These are phyloP conservation scores for Bryum argenteum DNA, from an alignment of 225 moss, liverwort and hornwort genomes.

Conservation along the genomic window DNA sequence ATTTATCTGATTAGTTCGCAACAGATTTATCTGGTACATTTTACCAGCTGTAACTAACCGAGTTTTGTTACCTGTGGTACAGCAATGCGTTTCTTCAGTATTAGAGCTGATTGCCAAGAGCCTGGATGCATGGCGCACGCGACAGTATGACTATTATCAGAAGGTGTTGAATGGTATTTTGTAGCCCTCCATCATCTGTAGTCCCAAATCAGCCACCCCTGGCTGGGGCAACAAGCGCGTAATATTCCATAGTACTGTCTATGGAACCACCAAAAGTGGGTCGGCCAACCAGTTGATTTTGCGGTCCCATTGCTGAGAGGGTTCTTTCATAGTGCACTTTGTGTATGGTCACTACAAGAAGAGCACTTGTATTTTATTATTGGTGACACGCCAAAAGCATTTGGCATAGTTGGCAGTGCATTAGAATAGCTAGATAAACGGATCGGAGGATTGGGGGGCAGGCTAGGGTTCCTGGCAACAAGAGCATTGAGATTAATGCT, in stretches of 20 bases:
- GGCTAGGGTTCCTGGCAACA: constrained; percentile 38
- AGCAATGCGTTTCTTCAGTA: constrained; percentile 99
- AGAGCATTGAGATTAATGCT: constrained; percentile 52
- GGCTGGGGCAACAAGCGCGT: background rate
- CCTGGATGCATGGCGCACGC: constrained; percentile 98
- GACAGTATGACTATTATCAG: constrained; percentile 99
- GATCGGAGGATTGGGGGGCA: constrained; percentile 43
- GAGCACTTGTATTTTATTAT: constrained; percentile 61
- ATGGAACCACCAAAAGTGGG: constrained; percentile 31
- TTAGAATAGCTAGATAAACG: constrained; percentile 41
- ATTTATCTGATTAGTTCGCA: background rate
- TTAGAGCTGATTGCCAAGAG: constrained; percentile 96
- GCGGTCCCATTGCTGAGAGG: constrained; percentile 31
- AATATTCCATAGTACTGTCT: constrained; percentile 14
- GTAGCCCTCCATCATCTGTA: constrained; percentile 46
- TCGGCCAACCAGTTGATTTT: constrained; percentile 30
- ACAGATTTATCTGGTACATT: background rate
- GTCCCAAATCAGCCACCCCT: constrained; percentile 24
- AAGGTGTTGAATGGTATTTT: constrained; percentile 99
- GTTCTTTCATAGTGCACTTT: constrained; percentile 23
- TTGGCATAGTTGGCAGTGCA: constrained; percentile 52
- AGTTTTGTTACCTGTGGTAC: constrained; percentile 32
- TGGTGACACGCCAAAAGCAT: constrained; percentile 57
- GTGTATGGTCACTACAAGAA: constrained; percentile 30
- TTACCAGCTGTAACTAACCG: constrained; percentile 19